A percentile compares a stretch with the other conserved stretches of the same genome.
Evolutionary conservation across 768 basidiomycete genomes (phyloP).

Genomic region (Boletus rubroflammeus): DNA sequence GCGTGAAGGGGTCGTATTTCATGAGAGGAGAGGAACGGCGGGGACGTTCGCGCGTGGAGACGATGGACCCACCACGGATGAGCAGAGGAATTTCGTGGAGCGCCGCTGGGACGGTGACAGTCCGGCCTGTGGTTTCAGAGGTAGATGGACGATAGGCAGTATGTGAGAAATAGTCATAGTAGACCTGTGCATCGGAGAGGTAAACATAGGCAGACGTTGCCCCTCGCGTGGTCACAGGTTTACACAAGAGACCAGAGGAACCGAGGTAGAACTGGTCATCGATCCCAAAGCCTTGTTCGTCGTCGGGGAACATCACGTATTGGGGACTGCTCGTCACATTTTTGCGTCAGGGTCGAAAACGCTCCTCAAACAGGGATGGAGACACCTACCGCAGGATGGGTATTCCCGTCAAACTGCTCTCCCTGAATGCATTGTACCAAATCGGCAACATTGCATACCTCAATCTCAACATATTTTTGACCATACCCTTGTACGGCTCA

Average conservation of each 20-base stretch:
- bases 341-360: neutral
- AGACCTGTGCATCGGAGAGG: conserved; percentile 85
- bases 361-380: neutral
- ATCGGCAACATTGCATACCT: conserved; percentile 85
- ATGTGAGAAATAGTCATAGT: conserved; percentile 89
- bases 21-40: conserved; percentile 83
- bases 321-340: conserved; percentile 67
- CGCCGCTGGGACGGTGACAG: conserved; percentile 74
- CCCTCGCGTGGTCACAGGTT: conserved; percentile 80
- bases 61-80: conserved; percentile 86
- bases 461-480: conserved; percentile 74
- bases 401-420: conserved; percentile 75
- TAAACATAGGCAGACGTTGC: conserved; percentile 71
- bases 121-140: conserved; percentile 48
- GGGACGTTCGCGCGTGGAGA: conserved; percentile 84
- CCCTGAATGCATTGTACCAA: conserved; percentile 98
- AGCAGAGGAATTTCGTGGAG: conserved; percentile 81
- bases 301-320: conserved; percentile 89
- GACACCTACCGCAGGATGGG: conserved; percentile 73
- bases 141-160: conserved; percentile 58
- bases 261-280: conserved; percentile 97
- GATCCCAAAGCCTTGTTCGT: conserved; percentile 77
- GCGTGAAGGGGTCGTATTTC: conserved; percentile 90
- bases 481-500: conserved; percentile 81
- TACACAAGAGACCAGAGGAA: conserved; percentile 82